Percentiles rank a stretch among this genome's conserved stretches.
phyloP scores from a whole-genome alignment of 305 asterid species.

The Rubia peregrina region DNA sequence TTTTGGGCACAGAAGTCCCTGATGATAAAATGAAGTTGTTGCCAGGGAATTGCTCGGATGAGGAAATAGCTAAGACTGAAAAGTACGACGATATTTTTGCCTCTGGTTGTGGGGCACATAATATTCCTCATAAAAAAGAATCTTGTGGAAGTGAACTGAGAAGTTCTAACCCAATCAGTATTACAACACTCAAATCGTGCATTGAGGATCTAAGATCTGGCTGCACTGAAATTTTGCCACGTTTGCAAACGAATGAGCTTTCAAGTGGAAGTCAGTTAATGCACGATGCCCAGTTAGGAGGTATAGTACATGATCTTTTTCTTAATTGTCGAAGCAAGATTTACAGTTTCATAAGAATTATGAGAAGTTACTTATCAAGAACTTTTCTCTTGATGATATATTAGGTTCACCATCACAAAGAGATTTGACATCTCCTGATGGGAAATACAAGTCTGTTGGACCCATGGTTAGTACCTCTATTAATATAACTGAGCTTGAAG shows the following conservation, averaged over 20 bases:
- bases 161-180: conserved; percentile 23
- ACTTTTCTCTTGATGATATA: conserved; percentile 3
- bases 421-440: conserved; percentile 16
- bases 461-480: conserved; percentile 2
- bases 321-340: conserved; percentile 12
- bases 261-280: conserved; percentile 3
- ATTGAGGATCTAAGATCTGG: conserved; percentile 21
- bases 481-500: conserved; percentile 21
- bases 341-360: conserved; percentile 1
- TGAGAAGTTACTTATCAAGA: not conserved
- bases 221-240: conserved; percentile 26
- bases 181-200: conserved; percentile 12
- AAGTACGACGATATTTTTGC: conserved; percentile 21
- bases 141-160: conserved; percentile 21
- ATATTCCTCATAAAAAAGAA: conserved; percentile 25
- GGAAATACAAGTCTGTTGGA: conserved; percentile 1
- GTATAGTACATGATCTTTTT: conserved; percentile 1
- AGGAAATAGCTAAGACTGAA: conserved; percentile 23
- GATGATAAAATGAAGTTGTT: conserved; percentile 1
- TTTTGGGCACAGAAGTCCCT: conserved; percentile 2
- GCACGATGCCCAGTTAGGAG: conserved; percentile 5
- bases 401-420: conserved; percentile 15
- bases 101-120: conserved; percentile 21
- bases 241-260: conserved; percentile 17
- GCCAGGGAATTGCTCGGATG: conserved; percentile 5